Evolutionary conservation across 176 grass and related monocot species (phyloP).

Genomic region (sorghum (Sorghum bicolor)): DNA sequence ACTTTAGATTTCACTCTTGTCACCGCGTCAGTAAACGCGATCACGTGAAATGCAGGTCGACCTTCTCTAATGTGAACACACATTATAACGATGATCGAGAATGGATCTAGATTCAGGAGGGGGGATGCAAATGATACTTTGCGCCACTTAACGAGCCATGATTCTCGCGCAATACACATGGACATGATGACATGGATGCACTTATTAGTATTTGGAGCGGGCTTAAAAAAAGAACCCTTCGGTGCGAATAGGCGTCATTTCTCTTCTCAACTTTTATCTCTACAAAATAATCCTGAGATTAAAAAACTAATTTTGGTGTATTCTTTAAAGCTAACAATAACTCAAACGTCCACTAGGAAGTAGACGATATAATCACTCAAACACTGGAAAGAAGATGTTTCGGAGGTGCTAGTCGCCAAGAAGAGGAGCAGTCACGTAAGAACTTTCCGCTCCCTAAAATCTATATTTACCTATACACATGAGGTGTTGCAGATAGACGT

Average conservation of each 20-base stretch:
- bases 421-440: too few relatives aligned
- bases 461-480: too few relatives aligned
- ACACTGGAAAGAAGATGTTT: too few relatives aligned
- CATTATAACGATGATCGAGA: slow-evolving; percentile 8
- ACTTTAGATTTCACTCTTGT: neutral
- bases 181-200: neutral
- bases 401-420: too few relatives aligned
- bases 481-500: too few relatives aligned
- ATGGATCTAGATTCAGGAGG: slow-evolving; percentile 3
- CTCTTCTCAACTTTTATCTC: neutral
- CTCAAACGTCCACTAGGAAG: neutral
- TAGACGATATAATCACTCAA: too few relatives aligned
- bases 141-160: neutral
- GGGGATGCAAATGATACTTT: neutral
- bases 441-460: too few relatives aligned
- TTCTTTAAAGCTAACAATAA: neutral
- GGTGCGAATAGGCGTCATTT: neutral
- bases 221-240: too few relatives aligned
- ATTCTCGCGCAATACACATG: slow-evolving; percentile 22
- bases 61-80: neutral
- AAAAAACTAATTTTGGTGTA: neutral
- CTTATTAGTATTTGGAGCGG: neutral
- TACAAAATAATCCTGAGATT: neutral
- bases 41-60: slow-evolving; percentile 4
- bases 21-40: neutral